Base-by-base conservation (phyloP, 2,329 filamentous ascomycete species). In the Magnaporthiopsis rhizophila region DNA sequence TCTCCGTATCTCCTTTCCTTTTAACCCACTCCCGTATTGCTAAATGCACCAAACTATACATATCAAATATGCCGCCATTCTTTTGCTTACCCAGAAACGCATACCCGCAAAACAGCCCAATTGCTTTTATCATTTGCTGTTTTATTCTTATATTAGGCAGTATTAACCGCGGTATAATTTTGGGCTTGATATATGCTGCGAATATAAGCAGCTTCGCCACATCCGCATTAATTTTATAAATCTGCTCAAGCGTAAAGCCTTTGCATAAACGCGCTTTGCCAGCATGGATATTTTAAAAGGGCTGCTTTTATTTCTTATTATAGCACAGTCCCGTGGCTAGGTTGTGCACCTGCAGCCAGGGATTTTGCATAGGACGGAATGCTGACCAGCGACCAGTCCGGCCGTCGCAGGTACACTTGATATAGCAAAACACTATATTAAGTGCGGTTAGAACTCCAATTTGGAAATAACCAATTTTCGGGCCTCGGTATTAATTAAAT, bases 241-340 rank as follows among this genome's bases (percentile, higher is more conserved):
- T 76, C 34, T 75, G 71, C 21, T 77, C 68, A 45, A 81, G 77
- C 0, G 78, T 79, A n/a, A 80, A n/a, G n/a, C n/a, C n/a, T n/a
- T n/a, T n/a, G n/a, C n/a, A n/a, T n/a, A n/a, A n/a, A n/a, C n/a
- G n/a, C n/a, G n/a, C n/a, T n/a, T n/a, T n/a, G n/a, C n/a, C n/a
- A n/a, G n/a, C n/a, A n/a, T n/a, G n/a, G n/a, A n/a, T n/a, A n/a
- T n/a, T n/a, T n/a, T n/a, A n/a, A n/a, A n/a, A n/a, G n/a, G n/a
- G n/a, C n/a, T n/a, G n/a, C n/a, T n/a, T n/a, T n/a, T n/a, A n/a
- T n/a, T n/a, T n/a, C n/a, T n/a, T n/a, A n/a, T n/a, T n/a, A n/a
- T n/a, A n/a, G n/a, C n/a, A n/a, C n/a, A n/a, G n/a, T n/a, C n/a
- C n/a, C n/a, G n/a, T n/a, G n/a, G n/a, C n/a, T n/a, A n/a, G n/a